Evolutionary conservation across 495 filamentous ascomycete species (phyloP), one percentile per base, ranked within the genome.

Genomic region (Neurospora sp.): DNA sequence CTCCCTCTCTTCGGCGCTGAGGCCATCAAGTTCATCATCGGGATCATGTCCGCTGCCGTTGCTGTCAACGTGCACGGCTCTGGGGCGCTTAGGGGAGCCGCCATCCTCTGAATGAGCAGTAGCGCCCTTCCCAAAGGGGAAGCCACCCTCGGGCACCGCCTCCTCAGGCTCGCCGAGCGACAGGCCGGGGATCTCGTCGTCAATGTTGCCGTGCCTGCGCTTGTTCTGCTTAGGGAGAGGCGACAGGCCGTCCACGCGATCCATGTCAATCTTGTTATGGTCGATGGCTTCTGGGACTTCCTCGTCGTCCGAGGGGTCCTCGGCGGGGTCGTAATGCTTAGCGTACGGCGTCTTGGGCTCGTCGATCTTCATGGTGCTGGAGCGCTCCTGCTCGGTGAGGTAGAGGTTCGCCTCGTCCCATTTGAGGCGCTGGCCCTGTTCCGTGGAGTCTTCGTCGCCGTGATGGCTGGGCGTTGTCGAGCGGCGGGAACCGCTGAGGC

Each of bases 351-450:
- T 99, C 86, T 99, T 99, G 69, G 96, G 96, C 83, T 99, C 96
- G 75, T 92, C 90, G 78, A 99, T 98, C 86, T 98, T 98, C 96
- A 98, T 98, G 65, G 95, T 98, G 40, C 91, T 88, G 42, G 90
- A 93, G 79, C 93, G 94, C 81, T 98, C 92, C 81, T 98, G 96
- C 83, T 98, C 96, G 5, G 94, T 93, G 14, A 98, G 86, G 81
- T 98, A 98, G 27, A 99, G 85, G 75, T 98, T 98, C 27, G 93
- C 96, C 81, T 99, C 96, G 77, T 99, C 96, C 96, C 96, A 99
- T 80, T 97, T 96, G 71, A 99, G 85, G 14, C 94, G 91, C 78
- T 90, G 89, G 45, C 86, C 86, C 70, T 86, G 86, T 35, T 91
- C 89, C 44, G 80, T 79, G 6, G 81, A 79, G 27, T 77, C 81